Evolutionary conservation across 2,329 filamentous ascomycete species (phyloP).

Genomic region (Bipolaris zeicola): DNA sequence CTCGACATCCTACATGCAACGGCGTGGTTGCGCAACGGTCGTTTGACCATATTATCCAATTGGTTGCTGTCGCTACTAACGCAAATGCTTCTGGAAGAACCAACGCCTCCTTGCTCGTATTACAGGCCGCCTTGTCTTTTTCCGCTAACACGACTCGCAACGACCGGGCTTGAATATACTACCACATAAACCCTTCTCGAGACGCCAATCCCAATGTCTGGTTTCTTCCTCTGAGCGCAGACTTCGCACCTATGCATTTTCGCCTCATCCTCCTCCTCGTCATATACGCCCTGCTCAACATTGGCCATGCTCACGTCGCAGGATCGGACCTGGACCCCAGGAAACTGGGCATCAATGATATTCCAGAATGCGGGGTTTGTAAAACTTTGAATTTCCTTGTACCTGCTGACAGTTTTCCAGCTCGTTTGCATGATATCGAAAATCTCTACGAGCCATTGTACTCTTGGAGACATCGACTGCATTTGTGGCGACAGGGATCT

Average conservation of each 20-base stretch:
- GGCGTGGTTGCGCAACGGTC: background rate
- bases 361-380: slow-evolving; percentile 29
- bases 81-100: background rate
- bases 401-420: slow-evolving; percentile 11
- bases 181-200: background rate
- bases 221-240: background rate
- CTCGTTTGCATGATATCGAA: slow-evolving; percentile 23
- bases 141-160: background rate
- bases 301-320: background rate
- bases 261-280: background rate
- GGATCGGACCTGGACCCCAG: background rate
- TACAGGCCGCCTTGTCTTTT: background rate
- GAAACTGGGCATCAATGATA: slow-evolving; percentile 20
- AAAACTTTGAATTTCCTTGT: background rate
- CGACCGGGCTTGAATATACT: background rate
- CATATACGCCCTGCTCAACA: slow-evolving; percentile 2
- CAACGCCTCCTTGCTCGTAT: background rate
- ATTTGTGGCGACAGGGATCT: slow-evolving; percentile 21
- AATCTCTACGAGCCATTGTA: slow-evolving; percentile 20
- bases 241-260: slow-evolving; percentile 7
- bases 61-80: background rate
- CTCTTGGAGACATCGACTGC: slow-evolving; percentile 23
- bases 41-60: background rate
- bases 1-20: background rate
- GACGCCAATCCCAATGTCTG: background rate